Percentiles rank a stretch among this genome's conserved stretches.
phyloP scores from a whole-genome alignment of 1,284 basidiomycete genomes.

The Ceratobasidium sp. region DNA sequence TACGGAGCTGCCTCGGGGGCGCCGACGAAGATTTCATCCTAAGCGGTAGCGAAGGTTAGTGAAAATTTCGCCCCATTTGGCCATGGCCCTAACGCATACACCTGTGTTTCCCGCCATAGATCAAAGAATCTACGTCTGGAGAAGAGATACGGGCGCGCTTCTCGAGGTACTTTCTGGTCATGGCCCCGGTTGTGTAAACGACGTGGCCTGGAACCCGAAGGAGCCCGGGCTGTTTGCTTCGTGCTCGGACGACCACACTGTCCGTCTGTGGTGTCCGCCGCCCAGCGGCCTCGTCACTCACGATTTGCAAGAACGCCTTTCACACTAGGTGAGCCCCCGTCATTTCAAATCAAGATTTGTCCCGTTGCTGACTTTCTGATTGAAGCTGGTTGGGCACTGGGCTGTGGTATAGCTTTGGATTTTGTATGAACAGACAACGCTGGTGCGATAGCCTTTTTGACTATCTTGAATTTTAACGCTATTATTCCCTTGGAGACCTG shows the following conservation, averaged over 20 bases:
- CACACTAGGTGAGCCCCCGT: constrained; percentile 9
- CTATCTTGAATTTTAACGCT: constrained; percentile 26
- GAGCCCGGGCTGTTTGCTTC: constrained; percentile 92
- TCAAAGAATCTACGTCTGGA: constrained; percentile 94
- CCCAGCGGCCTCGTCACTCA: constrained; percentile 8
- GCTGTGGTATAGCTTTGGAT: neutral
- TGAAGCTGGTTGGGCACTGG: neutral
- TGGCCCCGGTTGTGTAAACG: constrained; percentile 88
- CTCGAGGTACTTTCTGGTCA: constrained; percentile 90
- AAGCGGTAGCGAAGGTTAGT: constrained; percentile 93
- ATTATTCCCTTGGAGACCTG: constrained; percentile 31
- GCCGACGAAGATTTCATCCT: constrained; percentile 89
- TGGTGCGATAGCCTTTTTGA: constrained; percentile 2
- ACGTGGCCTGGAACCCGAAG: constrained; percentile 95
- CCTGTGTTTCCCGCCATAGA: constrained; percentile 63
- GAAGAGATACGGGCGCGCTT: constrained; percentile 84
- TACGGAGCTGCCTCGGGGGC: constrained; percentile 96
- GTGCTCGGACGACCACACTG: constrained; percentile 87
- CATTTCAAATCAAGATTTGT: constrained; percentile 4
- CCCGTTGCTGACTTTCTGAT: neutral
- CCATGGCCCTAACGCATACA: constrained; percentile 8
- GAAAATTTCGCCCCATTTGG: constrained; percentile 1
- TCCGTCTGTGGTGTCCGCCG: constrained; percentile 80
- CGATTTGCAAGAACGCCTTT: constrained; percentile 17
- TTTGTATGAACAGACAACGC: constrained; percentile 10